Evolutionary conservation across 2,329 filamentous ascomycete species (phyloP).

Genomic region (Phialophora macrospora): DNA sequence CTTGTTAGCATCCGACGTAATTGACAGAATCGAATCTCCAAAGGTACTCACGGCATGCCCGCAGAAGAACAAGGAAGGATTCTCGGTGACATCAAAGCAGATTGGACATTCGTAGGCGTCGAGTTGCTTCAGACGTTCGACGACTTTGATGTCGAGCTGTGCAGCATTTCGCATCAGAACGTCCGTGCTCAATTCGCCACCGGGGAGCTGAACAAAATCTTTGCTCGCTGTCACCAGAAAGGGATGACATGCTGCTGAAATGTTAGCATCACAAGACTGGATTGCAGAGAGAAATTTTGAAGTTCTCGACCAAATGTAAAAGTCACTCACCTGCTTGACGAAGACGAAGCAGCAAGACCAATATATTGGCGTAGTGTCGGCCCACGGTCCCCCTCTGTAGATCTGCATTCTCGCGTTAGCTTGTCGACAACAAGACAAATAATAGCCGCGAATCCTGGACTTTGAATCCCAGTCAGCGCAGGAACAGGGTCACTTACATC

Average conservation of each 20-base stretch:
- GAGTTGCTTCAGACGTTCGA: constrained; percentile 66
- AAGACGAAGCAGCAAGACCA: constrained; percentile 79
- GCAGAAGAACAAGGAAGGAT: constrained; percentile 81
- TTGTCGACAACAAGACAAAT: background rate
- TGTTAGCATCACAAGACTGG: too few relatives aligned
- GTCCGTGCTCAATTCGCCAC: constrained; percentile 55
- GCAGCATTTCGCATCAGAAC: constrained; percentile 64
- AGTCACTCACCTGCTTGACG: constrained; percentile 67
- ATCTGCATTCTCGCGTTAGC: constrained; percentile 51
- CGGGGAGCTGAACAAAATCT: constrained; percentile 62
- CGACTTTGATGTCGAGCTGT: constrained; percentile 62
- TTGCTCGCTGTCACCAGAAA: constrained; percentile 61
- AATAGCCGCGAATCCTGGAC: too few relatives aligned
- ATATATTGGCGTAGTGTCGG: constrained; percentile 76
- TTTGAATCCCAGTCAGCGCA: background rate
- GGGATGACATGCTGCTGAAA: constrained; percentile 64
- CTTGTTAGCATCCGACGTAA: background rate
- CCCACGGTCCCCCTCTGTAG: constrained; percentile 64
- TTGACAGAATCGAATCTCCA: background rate
- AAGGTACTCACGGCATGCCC: constrained; percentile 65
- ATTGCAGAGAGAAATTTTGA: too few relatives aligned
- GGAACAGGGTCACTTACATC: constrained; percentile 38
- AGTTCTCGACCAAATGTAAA: too few relatives aligned
- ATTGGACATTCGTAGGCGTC: constrained; percentile 78
- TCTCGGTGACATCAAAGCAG: constrained; percentile 75